Evolutionary conservation across 23 red algal species (phyloP).

Genomic region (Chondrus crispus): DNA sequence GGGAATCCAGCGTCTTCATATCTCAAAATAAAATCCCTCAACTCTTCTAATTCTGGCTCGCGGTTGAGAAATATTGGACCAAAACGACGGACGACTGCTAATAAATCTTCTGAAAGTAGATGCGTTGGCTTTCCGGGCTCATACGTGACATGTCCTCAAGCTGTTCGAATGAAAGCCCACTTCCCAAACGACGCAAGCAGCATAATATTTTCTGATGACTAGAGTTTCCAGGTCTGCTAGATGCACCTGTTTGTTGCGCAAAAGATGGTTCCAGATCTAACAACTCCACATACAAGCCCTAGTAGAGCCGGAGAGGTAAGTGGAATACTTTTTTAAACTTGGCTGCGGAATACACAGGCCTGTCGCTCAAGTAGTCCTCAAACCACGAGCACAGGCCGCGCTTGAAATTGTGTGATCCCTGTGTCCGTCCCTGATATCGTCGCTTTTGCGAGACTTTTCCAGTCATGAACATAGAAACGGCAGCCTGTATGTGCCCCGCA

Average conservation of each 20-base stretch:
- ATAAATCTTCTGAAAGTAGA: not conserved
- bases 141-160: conserved; percentile 20
- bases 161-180: not conserved
- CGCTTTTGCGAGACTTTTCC: too few relatives aligned
- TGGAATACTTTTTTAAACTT: too few relatives aligned
- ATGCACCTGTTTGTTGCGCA: not conserved
- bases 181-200: not conserved
- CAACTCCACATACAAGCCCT: too few relatives aligned
- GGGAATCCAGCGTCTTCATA: not conserved
- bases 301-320: too few relatives aligned
- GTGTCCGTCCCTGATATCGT: too few relatives aligned
- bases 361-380: not conserved
- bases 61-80: conserved; percentile 27
- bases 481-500: too few relatives aligned
- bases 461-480: too few relatives aligned
- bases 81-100: not conserved
- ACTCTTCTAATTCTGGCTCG: not conserved
- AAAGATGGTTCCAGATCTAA: too few relatives aligned
- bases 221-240: too few relatives aligned
- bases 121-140: not conserved
- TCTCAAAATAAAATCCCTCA: not conserved
- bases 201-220: not conserved
- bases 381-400: not conserved
- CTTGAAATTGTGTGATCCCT: not conserved
- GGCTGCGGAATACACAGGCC: too few relatives aligned